Evolutionary conservation across 495 filamentous ascomycete genomes (phyloP), one percentile per base, ranked within the genome.

Genomic region (Penicillium subrubescens): DNA sequence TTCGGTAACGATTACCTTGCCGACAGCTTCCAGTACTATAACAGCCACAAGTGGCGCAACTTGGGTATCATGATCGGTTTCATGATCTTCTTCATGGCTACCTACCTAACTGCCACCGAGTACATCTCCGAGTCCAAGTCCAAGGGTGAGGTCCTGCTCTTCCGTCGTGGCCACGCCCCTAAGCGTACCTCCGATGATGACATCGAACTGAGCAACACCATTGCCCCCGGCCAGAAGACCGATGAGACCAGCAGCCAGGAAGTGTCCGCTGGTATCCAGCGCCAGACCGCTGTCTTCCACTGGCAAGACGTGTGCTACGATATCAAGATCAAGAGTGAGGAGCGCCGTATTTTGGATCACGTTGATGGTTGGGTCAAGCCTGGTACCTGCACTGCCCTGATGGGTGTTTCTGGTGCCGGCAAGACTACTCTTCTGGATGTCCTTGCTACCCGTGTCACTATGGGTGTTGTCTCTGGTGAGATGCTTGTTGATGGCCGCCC

Each of bases 281-380:
- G 83, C 33, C 78, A 82, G 62, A 78, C 75, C 15, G 89, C 89
- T 55, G 86, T 94, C 57, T 87, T 94, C 71, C 92, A 91, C n/a
- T 94, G 89, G 90, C 86, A 92, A 70, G 83, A 90, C 64, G 85
- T 96, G 29, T 87, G 85, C 71, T 94, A 93, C 70, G 85, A 85
- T 17, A 88, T 92, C 53, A 85, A 86, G 27, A 84, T 85, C 72
- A 83, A 89, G 67, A 82, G 77, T 27, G 84, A 86, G 33, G 77
- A 86, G 35, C 82, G 85, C 33, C 81, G 82, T 31, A 80, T 92
- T 51, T 77, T 92, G 1, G 79, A 88, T 37, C 78, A 89, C 66
- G 86, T 91, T 12, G 82, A 84, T 62, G 89, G 89, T 33, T 90
- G 82, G 75, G 85, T 90, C 7, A 84, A 84, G 63, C 89, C 89